Evolutionary conservation across 2,329 filamentous ascomycete genomes (phyloP), one percentile per base, ranked within the genome.

Genomic region (Calonectria fujianensis): DNA sequence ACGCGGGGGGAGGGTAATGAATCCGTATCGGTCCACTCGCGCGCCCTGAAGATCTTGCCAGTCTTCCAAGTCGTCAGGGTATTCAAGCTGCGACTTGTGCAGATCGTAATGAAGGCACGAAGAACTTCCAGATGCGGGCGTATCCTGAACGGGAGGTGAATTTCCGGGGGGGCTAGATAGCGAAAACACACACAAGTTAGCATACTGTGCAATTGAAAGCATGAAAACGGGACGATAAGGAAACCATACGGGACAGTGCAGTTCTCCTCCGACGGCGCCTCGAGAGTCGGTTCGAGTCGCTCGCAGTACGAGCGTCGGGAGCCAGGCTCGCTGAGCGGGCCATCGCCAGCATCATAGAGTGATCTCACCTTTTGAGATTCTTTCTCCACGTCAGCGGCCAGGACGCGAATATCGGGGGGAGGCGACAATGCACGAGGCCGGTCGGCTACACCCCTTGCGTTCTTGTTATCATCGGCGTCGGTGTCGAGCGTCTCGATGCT

Each of bases 331-430:
- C 88, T 90, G 77, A 85, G 85, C 84, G 89, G 84, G 84, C 83
- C 84, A 82, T 90, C 89, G 85, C 87, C 88, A 82, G 87, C 87
- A 86, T 89, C 88, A 88, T 92, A 92, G 85, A 92, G 90, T 85
- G 90, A 92, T 88, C 90, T 91, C 89, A 92, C 90, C 88, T 92
- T 91, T 90, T 90, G 89, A 86, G 90, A 92, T 86, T 92, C 90
- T 86, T 89, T 89, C 87, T 92, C 90, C 81, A 89, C 84, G 79
- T 91, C 90, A 83, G 86, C 85, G 79, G 89, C 86, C 83, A 91
- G 85, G 81, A 91, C 83, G 78, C 87, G 87, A 79, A 90, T 89
- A 83, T 87, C 88, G 76, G 89, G 89, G 70, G 85, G 78, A 39
- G 83, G 79, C 72, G 75, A 74, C 73, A 74, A 69, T 70, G 57